phyloP scores from a whole-genome alignment of 352 stramenopile genomes.

The Phytophthora crassamura region DNA sequence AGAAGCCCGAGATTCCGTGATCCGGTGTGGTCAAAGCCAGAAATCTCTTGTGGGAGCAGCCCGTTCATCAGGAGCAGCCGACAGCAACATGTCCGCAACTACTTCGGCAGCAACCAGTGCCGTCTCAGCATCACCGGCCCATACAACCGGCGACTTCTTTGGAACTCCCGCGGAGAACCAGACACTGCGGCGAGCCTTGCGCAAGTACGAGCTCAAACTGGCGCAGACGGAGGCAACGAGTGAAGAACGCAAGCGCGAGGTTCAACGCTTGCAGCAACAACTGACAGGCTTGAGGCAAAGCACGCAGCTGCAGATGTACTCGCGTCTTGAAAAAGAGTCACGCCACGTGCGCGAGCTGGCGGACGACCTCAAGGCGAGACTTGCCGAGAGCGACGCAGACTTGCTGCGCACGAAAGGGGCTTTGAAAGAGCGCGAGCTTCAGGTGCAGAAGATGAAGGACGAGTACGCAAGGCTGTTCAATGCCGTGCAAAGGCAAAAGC shows the following conservation, averaged over 20 bases:
- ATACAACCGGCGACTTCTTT: constrained; percentile 31
- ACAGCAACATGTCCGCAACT: not conserved
- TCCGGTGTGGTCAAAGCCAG: constrained; percentile 16
- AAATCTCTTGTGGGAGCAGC: constrained; percentile 15
- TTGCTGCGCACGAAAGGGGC: constrained; percentile 54
- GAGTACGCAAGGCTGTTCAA: constrained; percentile 81
- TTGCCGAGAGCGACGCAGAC: constrained; percentile 55
- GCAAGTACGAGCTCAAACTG: constrained; percentile 61
- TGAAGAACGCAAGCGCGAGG: constrained; percentile 49
- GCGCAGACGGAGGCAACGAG: constrained; percentile 48
- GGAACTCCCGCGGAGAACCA: constrained; percentile 57
- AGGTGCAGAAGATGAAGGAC: constrained; percentile 67
- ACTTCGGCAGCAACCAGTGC: not conserved
- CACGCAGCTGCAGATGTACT: constrained; percentile 55
- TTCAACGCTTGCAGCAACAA: constrained; percentile 64
- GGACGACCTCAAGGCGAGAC: constrained; percentile 33
- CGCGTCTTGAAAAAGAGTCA: constrained; percentile 60
- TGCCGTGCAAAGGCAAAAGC: constrained; percentile 73
- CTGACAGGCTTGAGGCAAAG: constrained; percentile 55
- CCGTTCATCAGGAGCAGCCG: not conserved
- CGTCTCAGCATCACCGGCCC: constrained; percentile 5
- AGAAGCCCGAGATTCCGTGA: constrained; percentile 21
- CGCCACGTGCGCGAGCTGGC: constrained; percentile 38
- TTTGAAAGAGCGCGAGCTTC: constrained; percentile 59
- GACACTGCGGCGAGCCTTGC: constrained; percentile 55